A percentile compares a stretch with the other conserved stretches of the same genome.
Evolutionary conservation across 805 yeast species (phyloP).

Genomic region (Starmerella gropengiesseri): DNA sequence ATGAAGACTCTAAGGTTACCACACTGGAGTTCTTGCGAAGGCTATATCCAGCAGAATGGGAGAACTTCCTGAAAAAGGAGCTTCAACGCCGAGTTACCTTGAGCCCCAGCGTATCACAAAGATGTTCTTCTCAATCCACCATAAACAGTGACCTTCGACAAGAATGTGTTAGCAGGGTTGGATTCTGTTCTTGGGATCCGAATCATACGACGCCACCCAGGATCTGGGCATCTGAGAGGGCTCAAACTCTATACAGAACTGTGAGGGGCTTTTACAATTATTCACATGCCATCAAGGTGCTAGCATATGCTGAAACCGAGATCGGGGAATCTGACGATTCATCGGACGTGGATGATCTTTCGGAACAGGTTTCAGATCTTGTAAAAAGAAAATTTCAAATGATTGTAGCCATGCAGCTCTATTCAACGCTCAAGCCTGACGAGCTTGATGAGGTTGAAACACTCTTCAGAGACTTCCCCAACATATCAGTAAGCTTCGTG

Average conservation of each 20-base stretch:
- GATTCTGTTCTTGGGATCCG: slow-evolving; percentile 22
- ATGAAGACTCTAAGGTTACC: slow-evolving; percentile 54
- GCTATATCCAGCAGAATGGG: slow-evolving; percentile 69
- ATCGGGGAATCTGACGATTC: slow-evolving; percentile 15
- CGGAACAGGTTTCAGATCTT: slow-evolving; percentile 41
- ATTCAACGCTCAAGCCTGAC: slow-evolving; percentile 57
- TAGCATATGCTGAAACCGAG: slow-evolving; percentile 57
- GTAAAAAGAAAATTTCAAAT: slow-evolving; percentile 74
- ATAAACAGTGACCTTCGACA: not conserved
- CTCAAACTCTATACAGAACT: slow-evolving; percentile 76
- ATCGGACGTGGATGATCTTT: slow-evolving; percentile 40
- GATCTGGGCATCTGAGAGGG: slow-evolving; percentile 76
- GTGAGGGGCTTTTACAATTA: slow-evolving; percentile 78
- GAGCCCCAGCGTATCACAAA: not conserved
- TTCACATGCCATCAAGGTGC: slow-evolving; percentile 55
- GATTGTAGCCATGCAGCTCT: slow-evolving; percentile 78
- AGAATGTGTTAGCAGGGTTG: slow-evolving; percentile 12
- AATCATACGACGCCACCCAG: slow-evolving; percentile 47
- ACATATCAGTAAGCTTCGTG: slow-evolving; percentile 39
- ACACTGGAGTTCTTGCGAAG: slow-evolving; percentile 69
- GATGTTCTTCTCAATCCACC: not conserved
- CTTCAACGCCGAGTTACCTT: not conserved
- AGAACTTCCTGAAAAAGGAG: slow-evolving; percentile 56
- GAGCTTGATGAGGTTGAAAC: slow-evolving; percentile 67
- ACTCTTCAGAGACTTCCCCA: slow-evolving; percentile 73